These are phyloP conservation scores for Boletus subparvulus DNA, from an alignment of 768 basidiomycete species.

Conservation along the genomic window DNA sequence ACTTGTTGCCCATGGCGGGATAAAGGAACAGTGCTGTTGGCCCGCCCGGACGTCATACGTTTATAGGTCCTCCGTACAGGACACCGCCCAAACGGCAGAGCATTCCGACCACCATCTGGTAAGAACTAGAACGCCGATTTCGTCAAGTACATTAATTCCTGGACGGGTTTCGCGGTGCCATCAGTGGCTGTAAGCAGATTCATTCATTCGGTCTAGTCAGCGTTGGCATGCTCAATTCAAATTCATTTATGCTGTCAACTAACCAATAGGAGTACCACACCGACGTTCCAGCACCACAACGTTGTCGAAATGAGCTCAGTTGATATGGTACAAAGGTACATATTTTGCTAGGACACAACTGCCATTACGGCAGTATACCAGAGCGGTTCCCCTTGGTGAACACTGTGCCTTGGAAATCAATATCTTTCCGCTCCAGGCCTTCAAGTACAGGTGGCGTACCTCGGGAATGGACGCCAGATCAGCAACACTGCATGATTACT, in stretches of 20 bases:
- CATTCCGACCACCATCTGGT: background rate
- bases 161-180: conserved; percentile 2
- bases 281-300: too few species aligned
- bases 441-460: background rate
- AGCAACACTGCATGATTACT: background rate
- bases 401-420: too few species aligned
- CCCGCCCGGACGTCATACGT: background rate
- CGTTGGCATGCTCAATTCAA: background rate
- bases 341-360: background rate
- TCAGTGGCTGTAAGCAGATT: conserved; percentile 6
- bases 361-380: background rate
- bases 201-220: background rate
- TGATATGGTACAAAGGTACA: background rate
- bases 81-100: background rate
- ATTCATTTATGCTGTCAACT: background rate
- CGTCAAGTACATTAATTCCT: background rate
- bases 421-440: conserved; percentile 1
- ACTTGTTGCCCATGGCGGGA: conserved; percentile 33
- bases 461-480: background rate
- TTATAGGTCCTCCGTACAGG: conserved; percentile 16
- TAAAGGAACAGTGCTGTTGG: background rate
- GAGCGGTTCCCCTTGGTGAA: background rate
- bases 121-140: background rate
- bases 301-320: too few species aligned
- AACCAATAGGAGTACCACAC: background rate